Evolutionary conservation across 441 rosid species (phyloP).

Genomic region (Mallotus japonicus): DNA sequence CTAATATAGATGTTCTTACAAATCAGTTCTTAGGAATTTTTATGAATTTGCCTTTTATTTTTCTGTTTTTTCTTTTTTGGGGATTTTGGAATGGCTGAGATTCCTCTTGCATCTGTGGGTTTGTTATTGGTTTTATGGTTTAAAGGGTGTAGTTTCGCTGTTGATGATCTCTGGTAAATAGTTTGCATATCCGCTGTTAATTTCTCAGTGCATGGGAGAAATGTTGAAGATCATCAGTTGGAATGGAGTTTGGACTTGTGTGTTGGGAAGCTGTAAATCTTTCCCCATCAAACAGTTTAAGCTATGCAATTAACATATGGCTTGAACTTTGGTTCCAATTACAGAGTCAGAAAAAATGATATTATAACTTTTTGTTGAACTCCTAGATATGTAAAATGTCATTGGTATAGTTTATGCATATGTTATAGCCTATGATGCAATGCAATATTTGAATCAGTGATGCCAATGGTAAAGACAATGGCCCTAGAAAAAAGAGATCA

Average conservation of each 20-base stretch:
- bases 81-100: slow-evolving; percentile 1
- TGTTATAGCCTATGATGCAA: too few species aligned
- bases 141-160: neutral
- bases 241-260: too few species aligned
- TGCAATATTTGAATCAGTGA: too few species aligned
- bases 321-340: neutral
- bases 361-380: too few species aligned
- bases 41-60: too few species aligned
- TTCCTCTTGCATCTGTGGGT: neutral
- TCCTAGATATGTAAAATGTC: too few species aligned
- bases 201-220: neutral
- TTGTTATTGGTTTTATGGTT: neutral
- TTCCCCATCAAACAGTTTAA: neutral
- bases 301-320: neutral
- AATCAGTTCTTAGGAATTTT: neutral
- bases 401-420: too few species aligned
- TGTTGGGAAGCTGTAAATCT: neutral
- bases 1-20: slow-evolving; percentile 24
- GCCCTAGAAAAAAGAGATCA: too few species aligned
- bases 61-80: neutral
- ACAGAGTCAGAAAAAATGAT: too few species aligned
- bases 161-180: slow-evolving; percentile 1
- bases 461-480: too few species aligned
- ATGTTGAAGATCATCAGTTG: neutral
- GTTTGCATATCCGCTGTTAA: neutral